Evolutionary conservation across 2,329 filamentous ascomycete genomes (phyloP), one percentile per base, ranked within the genome.

Genomic region (Ploettnerulaceae sp.): DNA sequence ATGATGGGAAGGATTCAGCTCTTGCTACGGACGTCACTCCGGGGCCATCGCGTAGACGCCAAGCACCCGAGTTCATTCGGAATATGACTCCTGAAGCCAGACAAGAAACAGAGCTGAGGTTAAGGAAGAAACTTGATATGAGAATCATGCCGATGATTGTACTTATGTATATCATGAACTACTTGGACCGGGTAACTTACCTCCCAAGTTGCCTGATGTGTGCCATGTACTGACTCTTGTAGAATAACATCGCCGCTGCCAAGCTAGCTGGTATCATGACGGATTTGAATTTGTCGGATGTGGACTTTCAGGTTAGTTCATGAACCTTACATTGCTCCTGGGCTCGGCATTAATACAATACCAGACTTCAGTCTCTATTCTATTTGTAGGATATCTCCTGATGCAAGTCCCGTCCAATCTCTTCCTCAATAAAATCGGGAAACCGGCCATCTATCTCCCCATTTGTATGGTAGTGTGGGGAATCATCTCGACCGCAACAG

Each of bases 131-230:
- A 63, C 78, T 87, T 44, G 84, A 88, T 61, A 55, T 75, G 7
- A 69, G 81, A 41, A 62, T 87, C 22, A 68, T 88, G 57, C 83
- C 83, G 0, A 81, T 81, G 66, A 70, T 86, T 32, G 76, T 86
- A 2, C 25, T 7, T 20, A 40, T 24, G 37, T 86, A 84, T 55
- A 81, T 85, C 55, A 69, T 85, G 68, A 85, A 84, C 57, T 84
- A 83, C 59, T 66, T 84, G 9, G 77, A 81, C 54, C 52, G 62
- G 33, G 57, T 59, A 58, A 58, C 64, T 63, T 4, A 21, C 5
- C 6, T n/a, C 17, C 3, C 15, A 8, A 56, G 26, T 18, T 24
- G 26, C 25, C 21, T 12, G 31, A 15, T 11, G 21, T 14, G 25
- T 22, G 12, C 8, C 68, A 73, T 32, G 12, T 37, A 11, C 25